Evolutionary conservation across 176 grass and related monocot genomes (phyloP), one percentile per base, ranked within the genome.

Genomic region (bread wheat (Triticum aestivum)): DNA sequence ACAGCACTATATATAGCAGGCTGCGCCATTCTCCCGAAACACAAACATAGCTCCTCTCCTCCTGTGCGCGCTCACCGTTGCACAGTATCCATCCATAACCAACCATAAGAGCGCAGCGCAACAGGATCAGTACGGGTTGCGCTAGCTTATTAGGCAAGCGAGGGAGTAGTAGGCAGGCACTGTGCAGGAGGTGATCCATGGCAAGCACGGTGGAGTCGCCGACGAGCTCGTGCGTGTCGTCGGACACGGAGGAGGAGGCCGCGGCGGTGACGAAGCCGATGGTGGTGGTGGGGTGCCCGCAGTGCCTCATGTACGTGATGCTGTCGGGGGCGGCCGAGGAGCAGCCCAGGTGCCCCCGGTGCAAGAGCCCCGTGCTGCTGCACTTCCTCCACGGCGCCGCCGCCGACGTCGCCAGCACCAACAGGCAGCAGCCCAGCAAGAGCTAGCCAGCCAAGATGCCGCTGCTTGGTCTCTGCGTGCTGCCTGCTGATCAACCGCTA

Each of bases 221-320:
- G 24, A 73, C 92, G 78, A 94, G 92, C 90, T 94, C 92, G 66
- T 94, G 92, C 51, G 92, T 94, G 73, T 94, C 92, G 27, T 92
- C 90, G 39, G 92, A 94, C 66, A 88, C 75, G 24, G 92, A 94
- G 80, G 86, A 93, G 17, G 89, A 85, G 92, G 66, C 12, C 41
- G 65, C 15, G 61, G 51, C 38, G 30, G 87, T 76, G 78, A 61
- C 79, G 59, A 93, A 85, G 61, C 87, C 86, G 51, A 91, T 93
- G 92, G 83, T 93, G 89, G 89, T 93, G 77, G 92, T 82, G 45
- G 92, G 92, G 39, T 93, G 92, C 77, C 89, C 92, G 39, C 88
- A 47, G 79, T 93, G 92, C 92, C 92, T 94, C 80, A 94, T 94
- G 89, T 94, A 94, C 87, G 89, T 94, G 77, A 94, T 94, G 92